Conservation (phyloP, 2,329 filamentous ascomycete species). For the Raffaelea ambrosiae region DNA sequence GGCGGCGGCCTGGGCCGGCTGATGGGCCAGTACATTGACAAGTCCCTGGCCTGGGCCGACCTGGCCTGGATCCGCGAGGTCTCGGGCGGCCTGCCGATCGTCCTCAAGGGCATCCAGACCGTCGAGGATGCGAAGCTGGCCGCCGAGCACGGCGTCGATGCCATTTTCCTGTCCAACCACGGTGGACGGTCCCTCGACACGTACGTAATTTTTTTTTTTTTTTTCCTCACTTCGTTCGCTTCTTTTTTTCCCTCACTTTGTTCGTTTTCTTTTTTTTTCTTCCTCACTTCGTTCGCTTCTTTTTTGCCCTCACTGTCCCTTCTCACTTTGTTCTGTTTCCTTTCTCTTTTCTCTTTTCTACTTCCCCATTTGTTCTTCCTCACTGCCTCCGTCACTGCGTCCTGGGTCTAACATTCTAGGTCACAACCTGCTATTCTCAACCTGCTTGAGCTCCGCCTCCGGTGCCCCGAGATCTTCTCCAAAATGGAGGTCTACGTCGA, state of each 20-base stretch:
- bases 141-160: conserved; percentile 21
- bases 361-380: too few species aligned
- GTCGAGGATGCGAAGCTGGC: conserved; percentile 53
- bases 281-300: too few species aligned
- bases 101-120: conserved; percentile 64
- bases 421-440: conserved; percentile 47
- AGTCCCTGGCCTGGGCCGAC: conserved; percentile 53
- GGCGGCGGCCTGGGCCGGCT: conserved; percentile 46
- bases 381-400: too few species aligned
- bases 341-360: too few species aligned
- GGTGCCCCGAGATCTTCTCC: conserved; percentile 51
- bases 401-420: too few species aligned
- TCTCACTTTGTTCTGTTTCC: too few species aligned
- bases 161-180: conserved; percentile 63
- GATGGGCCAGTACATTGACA: conserved; percentile 49
- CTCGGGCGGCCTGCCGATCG: conserved; percentile 44
- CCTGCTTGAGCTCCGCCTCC: conserved; percentile 53
- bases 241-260: too few species aligned
- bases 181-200: conserved; percentile 51
- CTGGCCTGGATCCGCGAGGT: conserved; percentile 56
- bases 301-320: too few species aligned
- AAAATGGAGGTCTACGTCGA: conserved; percentile 55
- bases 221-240: too few species aligned
- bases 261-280: too few species aligned
- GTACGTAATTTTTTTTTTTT: too few species aligned